Base-by-base conservation (phyloP, 768 basidiomycete species). In the Amanita rimosa region DNA sequence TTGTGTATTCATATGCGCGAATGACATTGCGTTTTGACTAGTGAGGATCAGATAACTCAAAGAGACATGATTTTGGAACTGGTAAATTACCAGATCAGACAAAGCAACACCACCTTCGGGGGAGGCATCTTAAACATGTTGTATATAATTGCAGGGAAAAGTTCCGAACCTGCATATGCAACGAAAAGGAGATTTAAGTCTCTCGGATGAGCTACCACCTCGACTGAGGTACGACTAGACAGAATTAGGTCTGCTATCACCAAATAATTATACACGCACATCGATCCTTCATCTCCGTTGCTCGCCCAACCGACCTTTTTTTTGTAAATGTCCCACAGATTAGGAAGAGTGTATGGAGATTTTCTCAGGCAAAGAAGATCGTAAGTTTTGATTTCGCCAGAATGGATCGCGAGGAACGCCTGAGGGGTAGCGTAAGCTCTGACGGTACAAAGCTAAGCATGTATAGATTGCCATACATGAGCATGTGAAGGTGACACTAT, bases 281-380 rank as follows among this genome's bases (percentile, higher is more conserved):
- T 67, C 35, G 58, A 37, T 36, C 24, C 36, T 5, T 51, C 36
- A 40, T 45, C n/a, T 2, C n/a, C 68, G 61, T 66, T 65, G 21
- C 70, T 72, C 44, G 62, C 67, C 0, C 66, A 60, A 40, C 60
- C 56, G 58, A 68, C 62, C 66, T 75, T 75, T 51, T 82, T 74
- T 60, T 86, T 79, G 55, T 87, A 81, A 26, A 78, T 55, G 17
- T 68, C 69, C 92, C 90, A 94, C 55, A 84, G 66, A 57, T 91
- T 90, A 2, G 82, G 81, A 29, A 87, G 74, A 14, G 66, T 70
- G 56, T 84, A 88, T 9, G 73, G 69, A 0, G 87, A 86, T 51
- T 82, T 71, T 16, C 75, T 68, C 13, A 78, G 67, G 51, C 85
- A 82, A 10, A 76, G 66, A n/a, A 92, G 56, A 59, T 93, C 90